Conservation (phyloP, 2,329 filamentous ascomycete species). For the Fusarium mundagurra region DNA sequence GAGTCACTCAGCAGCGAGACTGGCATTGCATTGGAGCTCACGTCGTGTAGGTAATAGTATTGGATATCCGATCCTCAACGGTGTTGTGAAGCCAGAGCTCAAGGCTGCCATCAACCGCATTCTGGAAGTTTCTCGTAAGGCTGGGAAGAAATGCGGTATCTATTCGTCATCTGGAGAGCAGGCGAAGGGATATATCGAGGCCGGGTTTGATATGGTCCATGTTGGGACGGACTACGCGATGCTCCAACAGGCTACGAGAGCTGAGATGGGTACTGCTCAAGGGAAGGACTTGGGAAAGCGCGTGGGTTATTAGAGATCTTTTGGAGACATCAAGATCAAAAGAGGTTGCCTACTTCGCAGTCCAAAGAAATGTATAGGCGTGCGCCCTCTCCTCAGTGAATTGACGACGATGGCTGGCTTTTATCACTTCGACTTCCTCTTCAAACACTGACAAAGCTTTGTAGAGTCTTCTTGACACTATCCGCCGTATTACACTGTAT, state of each 20-base stretch:
- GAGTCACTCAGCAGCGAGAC: rapidly evolving
- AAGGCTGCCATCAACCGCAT: neutral
- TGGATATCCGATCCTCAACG: slow-evolving; percentile 10
- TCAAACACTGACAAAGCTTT: neutral
- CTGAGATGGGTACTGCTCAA: neutral
- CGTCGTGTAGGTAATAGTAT: neutral
- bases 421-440: neutral
- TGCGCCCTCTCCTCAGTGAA: neutral
- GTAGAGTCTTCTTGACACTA: slow-evolving; percentile 57
- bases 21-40: rapidly evolving
- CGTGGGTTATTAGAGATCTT: neutral
- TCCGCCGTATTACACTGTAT: slow-evolving; percentile 60
- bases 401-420: neutral
- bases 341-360: rapidly evolving
- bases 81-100: neutral
- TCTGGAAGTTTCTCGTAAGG: neutral
- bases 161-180: neutral
- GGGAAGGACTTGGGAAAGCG: neutral
- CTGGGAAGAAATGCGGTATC: slow-evolving; percentile 11
- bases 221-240: neutral
- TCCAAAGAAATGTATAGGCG: neutral
- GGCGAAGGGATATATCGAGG: neutral
- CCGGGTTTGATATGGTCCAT: slow-evolving; percentile 12
- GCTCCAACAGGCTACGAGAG: neutral
- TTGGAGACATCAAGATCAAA: neutral